These are phyloP conservation scores for Articulospora tetracladia DNA, from an alignment of 495 filamentous ascomycete species.

Conservation along the genomic window DNA sequence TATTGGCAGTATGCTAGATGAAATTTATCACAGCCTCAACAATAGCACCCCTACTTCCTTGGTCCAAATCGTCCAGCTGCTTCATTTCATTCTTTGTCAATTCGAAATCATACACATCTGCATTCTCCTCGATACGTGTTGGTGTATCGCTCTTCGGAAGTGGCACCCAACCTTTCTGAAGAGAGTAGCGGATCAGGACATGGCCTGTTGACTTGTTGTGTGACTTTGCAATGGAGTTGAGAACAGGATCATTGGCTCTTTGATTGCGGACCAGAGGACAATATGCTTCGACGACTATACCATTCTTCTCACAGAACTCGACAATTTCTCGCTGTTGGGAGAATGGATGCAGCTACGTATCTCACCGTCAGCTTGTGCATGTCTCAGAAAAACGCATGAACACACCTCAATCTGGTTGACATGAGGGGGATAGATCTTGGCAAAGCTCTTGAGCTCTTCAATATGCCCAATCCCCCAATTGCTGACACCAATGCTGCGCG, in stretches of 20 bases:
- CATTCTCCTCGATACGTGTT: slow-evolving; percentile 53
- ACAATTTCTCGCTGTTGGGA: slow-evolving; percentile 68
- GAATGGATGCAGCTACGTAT: slow-evolving; percentile 14
- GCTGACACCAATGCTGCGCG: slow-evolving; percentile 62
- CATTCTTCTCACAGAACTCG: slow-evolving; percentile 62
- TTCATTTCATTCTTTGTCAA: slow-evolving; percentile 56
- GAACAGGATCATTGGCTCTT: slow-evolving; percentile 37
- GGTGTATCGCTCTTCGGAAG: slow-evolving; percentile 59
- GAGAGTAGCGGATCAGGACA: slow-evolving; percentile 47
- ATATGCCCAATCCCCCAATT: slow-evolving; percentile 49
- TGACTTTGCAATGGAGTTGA: slow-evolving; percentile 40
- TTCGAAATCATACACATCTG: slow-evolving; percentile 56
- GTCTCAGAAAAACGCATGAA: slow-evolving; percentile 40
- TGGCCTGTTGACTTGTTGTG: slow-evolving; percentile 41
- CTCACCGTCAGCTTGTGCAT: slow-evolving; percentile 40
- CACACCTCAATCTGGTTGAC: slow-evolving; percentile 57
- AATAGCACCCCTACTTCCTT: slow-evolving; percentile 15
- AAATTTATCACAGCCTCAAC: slow-evolving; percentile 13
- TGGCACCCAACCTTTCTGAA: slow-evolving; percentile 48
- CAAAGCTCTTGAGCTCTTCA: slow-evolving; percentile 34
- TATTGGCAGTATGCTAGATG: background rate
- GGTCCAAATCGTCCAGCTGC: slow-evolving; percentile 34
- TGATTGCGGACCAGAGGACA: slow-evolving; percentile 63
- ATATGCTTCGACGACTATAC: slow-evolving; percentile 56
- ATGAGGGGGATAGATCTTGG: slow-evolving; percentile 40